Evolutionary conservation across 129 eudicot species (phyloP).

Genomic region (Chrysanthemum lavandulifolium): DNA sequence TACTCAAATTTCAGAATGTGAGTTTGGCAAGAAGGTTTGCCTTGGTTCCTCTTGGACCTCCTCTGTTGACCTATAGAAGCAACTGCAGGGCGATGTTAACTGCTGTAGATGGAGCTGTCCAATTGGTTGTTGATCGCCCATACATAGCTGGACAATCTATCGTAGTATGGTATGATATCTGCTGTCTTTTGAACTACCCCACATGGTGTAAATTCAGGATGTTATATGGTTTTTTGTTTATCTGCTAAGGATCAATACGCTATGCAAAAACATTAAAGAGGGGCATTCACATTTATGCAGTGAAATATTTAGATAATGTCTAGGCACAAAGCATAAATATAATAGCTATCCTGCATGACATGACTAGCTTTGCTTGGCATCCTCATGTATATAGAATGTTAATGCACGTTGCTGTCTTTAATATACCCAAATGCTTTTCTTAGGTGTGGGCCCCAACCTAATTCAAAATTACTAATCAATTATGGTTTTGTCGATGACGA

Average conservation of each 20-base stretch:
- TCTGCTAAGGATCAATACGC: not conserved
- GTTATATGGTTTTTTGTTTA: not conserved
- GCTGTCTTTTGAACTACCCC: constrained; percentile 19
- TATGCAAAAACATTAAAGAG: not conserved
- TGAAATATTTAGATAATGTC: not conserved
- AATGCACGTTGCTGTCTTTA: constrained; percentile 10
- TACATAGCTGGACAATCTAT: constrained; percentile 86
- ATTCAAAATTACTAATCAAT: constrained; percentile 87
- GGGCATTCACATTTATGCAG: constrained; percentile 1
- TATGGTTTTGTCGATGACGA: constrained; percentile 97
- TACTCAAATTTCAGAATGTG: constrained; percentile 60
- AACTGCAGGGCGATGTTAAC: constrained; percentile 94
- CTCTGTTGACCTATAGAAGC: constrained; percentile 83
- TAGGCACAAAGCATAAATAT: too few relatives aligned
- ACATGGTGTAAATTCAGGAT: not conserved
- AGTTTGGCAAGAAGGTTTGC: constrained; percentile 99
- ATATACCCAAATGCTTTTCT: constrained; percentile 11
- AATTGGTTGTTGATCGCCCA: constrained; percentile 89
- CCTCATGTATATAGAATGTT: not conserved
- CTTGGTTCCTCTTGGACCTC: constrained; percentile 98
- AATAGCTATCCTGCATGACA: not conserved
- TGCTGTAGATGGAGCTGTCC: constrained; percentile 86
- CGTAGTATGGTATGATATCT: constrained; percentile 76
- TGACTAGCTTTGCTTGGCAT: not conserved
- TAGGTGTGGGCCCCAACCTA: constrained; percentile 99